Evolutionary conservation across 2,329 filamentous ascomycete species (phyloP).

Genomic region (Dactylellina sp.): DNA sequence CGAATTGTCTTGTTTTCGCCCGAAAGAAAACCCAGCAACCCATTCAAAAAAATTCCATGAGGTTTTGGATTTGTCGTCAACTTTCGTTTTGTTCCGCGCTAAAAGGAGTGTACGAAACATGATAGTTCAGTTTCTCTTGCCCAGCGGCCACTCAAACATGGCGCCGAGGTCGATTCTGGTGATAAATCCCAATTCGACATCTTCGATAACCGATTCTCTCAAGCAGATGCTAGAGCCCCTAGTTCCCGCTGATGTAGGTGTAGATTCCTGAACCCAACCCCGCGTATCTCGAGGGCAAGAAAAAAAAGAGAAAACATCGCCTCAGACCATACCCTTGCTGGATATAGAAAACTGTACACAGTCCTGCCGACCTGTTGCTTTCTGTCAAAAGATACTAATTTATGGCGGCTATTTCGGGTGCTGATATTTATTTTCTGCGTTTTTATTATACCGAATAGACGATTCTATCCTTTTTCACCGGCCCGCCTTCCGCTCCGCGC

Average conservation of each 20-base stretch:
- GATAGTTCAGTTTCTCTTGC: constrained; percentile 56
- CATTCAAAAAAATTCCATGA: constrained; percentile 43
- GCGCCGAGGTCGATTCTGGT: constrained; percentile 71
- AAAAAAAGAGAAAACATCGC: constrained; percentile 7
- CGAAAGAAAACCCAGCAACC: constrained; percentile 24
- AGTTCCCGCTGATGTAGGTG: constrained; percentile 65
- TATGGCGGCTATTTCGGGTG: constrained; percentile 9
- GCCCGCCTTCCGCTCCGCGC: constrained; percentile 55
- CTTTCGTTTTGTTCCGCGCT: constrained; percentile 51
- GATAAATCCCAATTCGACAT: constrained; percentile 82
- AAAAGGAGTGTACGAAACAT: constrained; percentile 53
- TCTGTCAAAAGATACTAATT: constrained; percentile 2
- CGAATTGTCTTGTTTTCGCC: constrained; percentile 34
- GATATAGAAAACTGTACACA: constrained; percentile 3
- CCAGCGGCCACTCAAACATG: constrained; percentile 51
- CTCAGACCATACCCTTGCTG: background rate
- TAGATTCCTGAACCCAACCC: constrained; percentile 52
- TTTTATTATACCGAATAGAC: constrained; percentile 22
- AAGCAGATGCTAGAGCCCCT: constrained; percentile 67
- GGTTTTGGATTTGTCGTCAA: constrained; percentile 35
- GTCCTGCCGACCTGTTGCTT: constrained; percentile 7
- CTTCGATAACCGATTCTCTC: constrained; percentile 77
- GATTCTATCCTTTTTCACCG: constrained; percentile 59
- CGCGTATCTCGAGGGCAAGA: constrained; percentile 28
- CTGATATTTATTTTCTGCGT: constrained; percentile 40